phyloP scores from a whole-genome alignment of 2,329 filamentous ascomycete species.

The Hymenoscyphus occultus region DNA sequence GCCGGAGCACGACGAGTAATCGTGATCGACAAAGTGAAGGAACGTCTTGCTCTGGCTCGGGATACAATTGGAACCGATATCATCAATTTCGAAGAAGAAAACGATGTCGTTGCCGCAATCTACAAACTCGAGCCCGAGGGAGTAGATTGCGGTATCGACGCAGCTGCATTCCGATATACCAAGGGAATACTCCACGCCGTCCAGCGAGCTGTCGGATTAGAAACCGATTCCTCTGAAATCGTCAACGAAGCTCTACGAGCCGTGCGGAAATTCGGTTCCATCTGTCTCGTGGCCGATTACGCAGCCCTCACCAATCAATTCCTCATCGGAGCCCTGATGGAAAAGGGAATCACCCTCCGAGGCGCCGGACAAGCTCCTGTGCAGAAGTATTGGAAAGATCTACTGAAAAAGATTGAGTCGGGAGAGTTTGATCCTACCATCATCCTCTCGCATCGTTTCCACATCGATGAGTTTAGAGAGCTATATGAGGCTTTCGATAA shows the following conservation, averaged over 20 bases:
- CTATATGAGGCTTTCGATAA: conserved; percentile 60
- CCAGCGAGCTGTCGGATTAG: conserved; percentile 52
- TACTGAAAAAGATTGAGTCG: conserved; percentile 63
- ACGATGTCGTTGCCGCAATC: conserved; percentile 52
- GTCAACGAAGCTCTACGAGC: conserved; percentile 54
- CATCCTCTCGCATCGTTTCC: conserved; percentile 78
- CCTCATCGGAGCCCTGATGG: conserved; percentile 64
- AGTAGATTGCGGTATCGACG: conserved; percentile 64
- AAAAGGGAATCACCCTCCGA: conserved; percentile 61
- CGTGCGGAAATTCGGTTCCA: conserved; percentile 52
- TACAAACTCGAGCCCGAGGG: conserved; percentile 59
- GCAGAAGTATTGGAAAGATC: conserved; percentile 75
- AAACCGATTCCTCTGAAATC: conserved; percentile 61
- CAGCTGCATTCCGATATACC: conserved; percentile 56
- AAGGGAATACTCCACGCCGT: conserved; percentile 58
- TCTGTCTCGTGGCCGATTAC: conserved; percentile 55
- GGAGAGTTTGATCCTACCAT: conserved; percentile 70
- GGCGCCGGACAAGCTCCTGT: conserved; percentile 65
- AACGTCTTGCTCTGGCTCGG: conserved; percentile 57
- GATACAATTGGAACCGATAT: conserved; percentile 54
- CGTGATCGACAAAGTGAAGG: conserved; percentile 55
- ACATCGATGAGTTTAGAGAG: conserved; percentile 68
- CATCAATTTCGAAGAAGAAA: conserved; percentile 53
- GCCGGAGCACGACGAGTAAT: conserved; percentile 59
- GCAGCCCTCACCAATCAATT: conserved; percentile 56